Conservation (phyloP, 345 rosid genomes). For the Barbarea vulgaris region DNA sequence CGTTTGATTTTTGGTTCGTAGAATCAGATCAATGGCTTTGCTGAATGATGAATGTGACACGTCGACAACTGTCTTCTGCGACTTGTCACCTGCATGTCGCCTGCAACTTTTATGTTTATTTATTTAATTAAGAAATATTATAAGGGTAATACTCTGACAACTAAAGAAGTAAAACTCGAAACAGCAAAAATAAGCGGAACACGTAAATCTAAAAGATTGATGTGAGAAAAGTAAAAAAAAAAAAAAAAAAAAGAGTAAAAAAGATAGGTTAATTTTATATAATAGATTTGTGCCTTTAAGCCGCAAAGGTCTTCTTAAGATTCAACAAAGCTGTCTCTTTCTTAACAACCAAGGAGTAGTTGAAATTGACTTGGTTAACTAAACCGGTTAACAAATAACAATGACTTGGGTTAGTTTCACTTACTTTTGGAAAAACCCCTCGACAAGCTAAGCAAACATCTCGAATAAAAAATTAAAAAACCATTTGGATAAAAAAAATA, state of each 20-base stretch:
- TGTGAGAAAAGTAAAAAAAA: slow-evolving; percentile 13
- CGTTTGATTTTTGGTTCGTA: slow-evolving; percentile 11
- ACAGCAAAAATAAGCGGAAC: not conserved
- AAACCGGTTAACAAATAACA: slow-evolving; percentile 6
- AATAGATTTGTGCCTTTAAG: slow-evolving; percentile 16
- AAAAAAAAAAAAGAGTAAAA: no score
- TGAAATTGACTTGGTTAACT: not conserved
- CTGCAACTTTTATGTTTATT: not conserved
- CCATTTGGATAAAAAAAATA: not conserved
- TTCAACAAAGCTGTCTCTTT: not conserved
- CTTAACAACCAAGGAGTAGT: slow-evolving; percentile 1
- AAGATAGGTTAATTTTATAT: not conserved
- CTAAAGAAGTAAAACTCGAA: not conserved
- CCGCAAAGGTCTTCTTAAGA: slow-evolving; percentile 22
- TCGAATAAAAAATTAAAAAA: not conserved
- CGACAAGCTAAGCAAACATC: slow-evolving; percentile 2
- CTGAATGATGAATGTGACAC: slow-evolving; percentile 28
- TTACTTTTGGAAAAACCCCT: not conserved
- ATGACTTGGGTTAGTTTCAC: not conserved
- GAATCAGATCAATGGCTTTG: slow-evolving; percentile 11
- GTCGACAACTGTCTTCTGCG: slow-evolving; percentile 28
- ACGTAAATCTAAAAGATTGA: slow-evolving; percentile 15
- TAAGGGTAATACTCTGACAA: slow-evolving; percentile 17
- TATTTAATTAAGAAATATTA: not conserved
- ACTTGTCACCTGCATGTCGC: slow-evolving; percentile 38